Percentiles rank a stretch among this genome's conserved stretches.
phyloP scores from a whole-genome alignment of 495 filamentous ascomycete genomes.

The Aspergillus cavernicola region DNA sequence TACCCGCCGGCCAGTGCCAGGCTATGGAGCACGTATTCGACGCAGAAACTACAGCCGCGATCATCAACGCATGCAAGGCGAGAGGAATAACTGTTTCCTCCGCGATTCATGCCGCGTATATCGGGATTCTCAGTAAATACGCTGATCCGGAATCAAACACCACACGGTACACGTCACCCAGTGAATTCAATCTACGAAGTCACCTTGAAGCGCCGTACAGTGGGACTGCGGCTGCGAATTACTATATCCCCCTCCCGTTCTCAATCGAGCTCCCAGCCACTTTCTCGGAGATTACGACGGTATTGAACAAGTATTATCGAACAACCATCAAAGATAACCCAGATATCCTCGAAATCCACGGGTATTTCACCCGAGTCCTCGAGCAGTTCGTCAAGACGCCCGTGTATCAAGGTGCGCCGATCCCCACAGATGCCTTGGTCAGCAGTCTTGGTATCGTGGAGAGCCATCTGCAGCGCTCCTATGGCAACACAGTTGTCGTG shows the following conservation, averaged over 20 bases:
- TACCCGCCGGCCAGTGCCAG: neutral
- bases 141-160: neutral
- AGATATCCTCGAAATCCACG: neutral
- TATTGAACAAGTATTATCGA: neutral
- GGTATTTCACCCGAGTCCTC: neutral
- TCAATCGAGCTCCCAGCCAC: neutral
- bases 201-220: neutral
- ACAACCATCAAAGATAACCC: neutral
- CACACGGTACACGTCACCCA: neutral
- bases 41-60: neutral
- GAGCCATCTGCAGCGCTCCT: neutral
- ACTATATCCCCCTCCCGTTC: neutral
- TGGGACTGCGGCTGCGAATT: neutral
- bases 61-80: neutral
- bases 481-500: neutral
- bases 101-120: neutral
- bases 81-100: neutral
- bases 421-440: neutral
- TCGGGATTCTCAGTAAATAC: neutral
- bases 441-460: constrained; percentile 4
- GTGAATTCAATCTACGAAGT: neutral
- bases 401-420: neutral
- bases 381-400: neutral
- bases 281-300: neutral
- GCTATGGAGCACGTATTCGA: neutral